Evolutionary conservation across 2,329 filamentous ascomycete genomes (phyloP).

Genomic region (Tolypocladium cylindrosporum): DNA sequence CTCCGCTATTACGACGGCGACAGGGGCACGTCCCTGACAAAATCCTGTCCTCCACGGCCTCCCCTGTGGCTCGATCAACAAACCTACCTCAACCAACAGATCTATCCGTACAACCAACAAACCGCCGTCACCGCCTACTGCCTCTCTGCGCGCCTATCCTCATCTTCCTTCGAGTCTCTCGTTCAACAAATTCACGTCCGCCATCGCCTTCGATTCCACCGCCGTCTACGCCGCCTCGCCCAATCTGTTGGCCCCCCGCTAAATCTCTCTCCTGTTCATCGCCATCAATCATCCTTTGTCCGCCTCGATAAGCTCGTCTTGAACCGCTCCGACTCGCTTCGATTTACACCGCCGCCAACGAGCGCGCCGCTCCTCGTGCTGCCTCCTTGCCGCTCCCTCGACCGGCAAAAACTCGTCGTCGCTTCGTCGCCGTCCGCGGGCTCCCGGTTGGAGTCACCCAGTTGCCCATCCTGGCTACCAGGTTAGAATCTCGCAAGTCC

Average conservation of each 20-base stretch:
- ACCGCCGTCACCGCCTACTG: too few species aligned
- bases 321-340: not conserved
- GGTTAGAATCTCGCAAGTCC: constrained; percentile 30
- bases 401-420: not conserved
- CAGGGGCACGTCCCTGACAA: not conserved
- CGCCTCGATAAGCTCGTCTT: not conserved
- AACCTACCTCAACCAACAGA: not conserved
- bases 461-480: constrained; percentile 27
- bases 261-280: not conserved
- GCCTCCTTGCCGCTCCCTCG: not conserved
- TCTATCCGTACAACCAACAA: not conserved
- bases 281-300: not conserved
- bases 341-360: not conserved
- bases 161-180: not conserved
- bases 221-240: not conserved
- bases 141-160: not conserved
- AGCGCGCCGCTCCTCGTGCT: not conserved
- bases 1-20: not conserved
- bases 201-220: not conserved
- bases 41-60: not conserved
- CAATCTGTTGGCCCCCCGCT: not conserved
- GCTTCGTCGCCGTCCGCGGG: constrained; percentile 8
- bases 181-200: not conserved
- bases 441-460: constrained; percentile 25
- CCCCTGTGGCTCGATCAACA: not conserved